These are phyloP conservation scores for Linum usitatissimum DNA, from an alignment of 345 rosid genomes.

Conservation along the genomic window DNA sequence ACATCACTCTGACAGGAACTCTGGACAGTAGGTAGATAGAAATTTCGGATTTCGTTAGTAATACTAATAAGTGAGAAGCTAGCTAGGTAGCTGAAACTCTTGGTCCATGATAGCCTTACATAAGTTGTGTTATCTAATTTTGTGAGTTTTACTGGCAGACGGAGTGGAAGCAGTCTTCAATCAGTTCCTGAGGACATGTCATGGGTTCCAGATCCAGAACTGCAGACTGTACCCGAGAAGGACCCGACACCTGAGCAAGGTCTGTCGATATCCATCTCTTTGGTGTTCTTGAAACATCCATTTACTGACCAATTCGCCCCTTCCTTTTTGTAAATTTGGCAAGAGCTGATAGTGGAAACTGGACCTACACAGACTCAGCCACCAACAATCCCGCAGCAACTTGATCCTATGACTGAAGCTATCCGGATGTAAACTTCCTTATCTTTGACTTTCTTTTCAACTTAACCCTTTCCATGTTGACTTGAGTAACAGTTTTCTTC, in stretches of 20 bases:
- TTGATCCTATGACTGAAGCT: constrained; percentile 54
- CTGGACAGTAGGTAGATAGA: constrained; percentile 28
- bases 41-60: no score
- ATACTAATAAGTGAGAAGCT: neutral
- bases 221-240: constrained; percentile 1
- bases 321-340: no score
- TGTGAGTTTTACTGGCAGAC: constrained; percentile 13
- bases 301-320: no score
- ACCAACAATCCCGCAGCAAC: constrained; percentile 22
- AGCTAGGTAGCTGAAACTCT: neutral
- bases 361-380: constrained; percentile 64
- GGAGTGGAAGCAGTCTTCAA: constrained; percentile 47
- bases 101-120: no score
- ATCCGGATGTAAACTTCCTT: constrained; percentile 42
- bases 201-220: constrained; percentile 34
- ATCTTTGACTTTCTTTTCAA: neutral
- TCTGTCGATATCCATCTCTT: no score
- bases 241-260: neutral
- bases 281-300: no score
- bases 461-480: neutral
- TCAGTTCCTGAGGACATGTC: constrained; percentile 61
- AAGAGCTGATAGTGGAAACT: constrained; percentile 68
- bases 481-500: neutral
- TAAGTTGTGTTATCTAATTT: neutral
- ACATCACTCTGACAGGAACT: constrained; percentile 21